These are phyloP conservation scores for Globisporangium paroecandrum DNA, from an alignment of 352 stramenopile species.

Conservation along the genomic window DNA sequence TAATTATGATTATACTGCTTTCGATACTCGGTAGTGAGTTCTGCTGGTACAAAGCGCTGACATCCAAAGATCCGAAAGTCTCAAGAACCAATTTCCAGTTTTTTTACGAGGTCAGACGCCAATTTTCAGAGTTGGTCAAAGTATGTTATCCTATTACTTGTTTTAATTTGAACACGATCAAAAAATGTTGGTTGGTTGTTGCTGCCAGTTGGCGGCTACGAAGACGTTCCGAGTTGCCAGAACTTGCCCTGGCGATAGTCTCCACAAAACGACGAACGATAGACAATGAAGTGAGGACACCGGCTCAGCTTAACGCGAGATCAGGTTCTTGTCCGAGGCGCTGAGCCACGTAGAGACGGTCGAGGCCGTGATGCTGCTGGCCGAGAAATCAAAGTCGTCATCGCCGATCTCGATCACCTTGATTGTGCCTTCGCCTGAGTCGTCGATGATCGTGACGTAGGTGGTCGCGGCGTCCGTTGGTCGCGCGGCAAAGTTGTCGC, in stretches of 20 bases:
- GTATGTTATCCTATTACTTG: background rate
- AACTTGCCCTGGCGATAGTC: background rate
- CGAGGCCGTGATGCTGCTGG: slow-evolving; percentile 25
- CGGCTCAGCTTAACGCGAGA: slow-evolving; percentile 10
- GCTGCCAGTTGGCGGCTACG: background rate
- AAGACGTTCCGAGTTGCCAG: background rate
- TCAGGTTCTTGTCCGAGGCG: slow-evolving; percentile 36
- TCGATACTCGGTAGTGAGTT: background rate
- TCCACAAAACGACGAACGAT: background rate
- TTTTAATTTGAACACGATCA: background rate
- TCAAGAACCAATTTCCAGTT: background rate
- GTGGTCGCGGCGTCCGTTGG: slow-evolving; percentile 32
- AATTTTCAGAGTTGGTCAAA: background rate
- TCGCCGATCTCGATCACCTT: slow-evolving; percentile 45
- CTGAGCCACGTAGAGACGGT: slow-evolving; percentile 34
- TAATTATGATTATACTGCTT: background rate
- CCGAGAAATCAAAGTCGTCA: slow-evolving; percentile 39
- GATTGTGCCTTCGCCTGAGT: slow-evolving; percentile 30
- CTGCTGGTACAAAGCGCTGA: background rate
- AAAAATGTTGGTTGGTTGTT: background rate
- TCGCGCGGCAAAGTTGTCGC: slow-evolving; percentile 41
- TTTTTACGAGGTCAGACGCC: background rate
- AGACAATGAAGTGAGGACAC: background rate
- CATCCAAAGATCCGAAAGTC: background rate
- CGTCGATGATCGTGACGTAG: slow-evolving; percentile 53